Conservation (phyloP, 2,329 filamentous ascomycete genomes). For the Zarea fungicola region DNA sequence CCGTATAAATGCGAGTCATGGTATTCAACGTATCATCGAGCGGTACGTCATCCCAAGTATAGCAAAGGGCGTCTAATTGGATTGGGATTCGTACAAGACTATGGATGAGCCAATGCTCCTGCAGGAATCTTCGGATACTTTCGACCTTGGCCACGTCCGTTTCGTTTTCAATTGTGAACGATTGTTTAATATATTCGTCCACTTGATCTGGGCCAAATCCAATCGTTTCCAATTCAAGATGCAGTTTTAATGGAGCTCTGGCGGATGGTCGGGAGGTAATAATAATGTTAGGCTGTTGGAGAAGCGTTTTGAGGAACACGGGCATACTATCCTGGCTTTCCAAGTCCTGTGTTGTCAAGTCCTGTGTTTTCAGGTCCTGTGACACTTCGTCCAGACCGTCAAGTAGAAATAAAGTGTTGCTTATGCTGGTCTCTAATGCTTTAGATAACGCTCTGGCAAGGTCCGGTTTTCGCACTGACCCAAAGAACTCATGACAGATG, state of each 20-base stretch:
- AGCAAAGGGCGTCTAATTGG: conserved; percentile 39
- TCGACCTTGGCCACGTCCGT: conserved; percentile 19
- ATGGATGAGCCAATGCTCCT: conserved; percentile 26
- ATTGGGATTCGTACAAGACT: conserved; percentile 38
- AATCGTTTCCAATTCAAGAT: conserved; percentile 36
- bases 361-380: conserved; percentile 19
- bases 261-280: conserved; percentile 34
- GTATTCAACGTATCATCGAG: conserved; percentile 24
- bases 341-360: too few species aligned
- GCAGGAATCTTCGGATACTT: conserved; percentile 24
- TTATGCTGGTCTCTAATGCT: neutral
- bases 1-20: conserved; percentile 32
- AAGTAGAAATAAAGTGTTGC: conserved; percentile 33
- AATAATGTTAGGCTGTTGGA: conserved; percentile 32
- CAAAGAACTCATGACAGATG: conserved; percentile 26
- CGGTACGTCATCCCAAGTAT: too few species aligned
- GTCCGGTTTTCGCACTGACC: neutral
- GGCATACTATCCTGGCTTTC: neutral
- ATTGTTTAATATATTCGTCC: conserved; percentile 2
- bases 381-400: conserved; percentile 40
- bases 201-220: conserved; percentile 15
- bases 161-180: neutral
- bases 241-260: conserved; percentile 16
- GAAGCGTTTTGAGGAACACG: conserved; percentile 16
- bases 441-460: neutral